Evolutionary conservation across 768 basidiomycete species (phyloP).

Genomic region (Piloderma croceum): DNA sequence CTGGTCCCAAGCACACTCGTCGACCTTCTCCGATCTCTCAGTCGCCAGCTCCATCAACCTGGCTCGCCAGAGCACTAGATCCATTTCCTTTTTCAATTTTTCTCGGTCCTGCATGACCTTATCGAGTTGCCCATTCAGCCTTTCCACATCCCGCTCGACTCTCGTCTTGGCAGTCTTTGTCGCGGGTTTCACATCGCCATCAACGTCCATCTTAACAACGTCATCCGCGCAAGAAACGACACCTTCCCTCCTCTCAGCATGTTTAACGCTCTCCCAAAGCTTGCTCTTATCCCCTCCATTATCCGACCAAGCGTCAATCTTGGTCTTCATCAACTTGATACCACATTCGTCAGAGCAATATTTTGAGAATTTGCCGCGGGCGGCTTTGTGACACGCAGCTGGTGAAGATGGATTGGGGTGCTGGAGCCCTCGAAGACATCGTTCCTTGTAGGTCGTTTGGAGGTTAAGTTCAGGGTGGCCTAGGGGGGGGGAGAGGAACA

Average conservation of each 20-base stretch:
- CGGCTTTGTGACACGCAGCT: conserved; percentile 73
- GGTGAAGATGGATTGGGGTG: conserved; percentile 57
- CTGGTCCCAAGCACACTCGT: conserved; percentile 86
- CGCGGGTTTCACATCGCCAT: conserved; percentile 8
- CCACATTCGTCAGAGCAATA: conserved; percentile 92
- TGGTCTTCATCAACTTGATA: conserved; percentile 60
- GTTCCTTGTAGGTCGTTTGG: conserved; percentile 73
- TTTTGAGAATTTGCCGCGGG: conserved; percentile 79
- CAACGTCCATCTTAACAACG: conserved; percentile 7
- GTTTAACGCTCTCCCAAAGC: conserved; percentile 72
- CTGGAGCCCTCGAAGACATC: conserved; percentile 66
- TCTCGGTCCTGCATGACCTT: conserved; percentile 58
- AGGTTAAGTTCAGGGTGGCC: conserved; percentile 56
- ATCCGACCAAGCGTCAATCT: conserved; percentile 56
- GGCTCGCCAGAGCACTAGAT: conserved; percentile 66
- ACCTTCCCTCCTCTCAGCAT: conserved; percentile 65
- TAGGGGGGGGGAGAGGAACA: conserved; percentile 23
- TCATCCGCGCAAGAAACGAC: conserved; percentile 45
- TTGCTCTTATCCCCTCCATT: conserved; percentile 57
- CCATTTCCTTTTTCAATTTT: conserved; percentile 61
- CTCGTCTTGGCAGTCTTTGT: conserved; percentile 40
- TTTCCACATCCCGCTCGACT: conserved; percentile 49
- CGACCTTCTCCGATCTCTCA: conserved; percentile 57
- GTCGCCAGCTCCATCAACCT: conserved; percentile 60
- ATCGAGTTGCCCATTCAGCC: conserved; percentile 49